phyloP scores from a whole-genome alignment of 495 filamentous ascomycete species.

The Trichoderma reesei region DNA sequence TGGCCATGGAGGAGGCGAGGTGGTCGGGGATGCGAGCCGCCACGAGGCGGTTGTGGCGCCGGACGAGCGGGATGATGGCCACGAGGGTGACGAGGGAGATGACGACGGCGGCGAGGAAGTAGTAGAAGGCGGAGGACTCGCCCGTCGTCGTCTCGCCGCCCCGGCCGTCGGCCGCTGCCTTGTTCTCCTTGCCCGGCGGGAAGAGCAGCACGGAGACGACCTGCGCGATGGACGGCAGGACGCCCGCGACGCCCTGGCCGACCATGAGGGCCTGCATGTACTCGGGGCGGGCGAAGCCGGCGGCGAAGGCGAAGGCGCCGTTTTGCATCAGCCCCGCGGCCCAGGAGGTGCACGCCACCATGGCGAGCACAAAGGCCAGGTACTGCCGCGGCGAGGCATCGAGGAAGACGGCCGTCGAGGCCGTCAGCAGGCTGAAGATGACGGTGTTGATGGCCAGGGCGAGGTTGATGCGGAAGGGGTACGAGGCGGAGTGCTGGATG shows the following conservation, averaged over 20 bases:
- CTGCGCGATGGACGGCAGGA: conserved; percentile 78
- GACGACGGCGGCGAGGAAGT: conserved; percentile 79
- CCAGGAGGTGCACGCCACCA: conserved; percentile 68
- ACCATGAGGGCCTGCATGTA: conserved; percentile 97
- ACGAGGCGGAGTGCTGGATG: conserved; percentile 68
- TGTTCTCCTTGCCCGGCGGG: conserved; percentile 22
- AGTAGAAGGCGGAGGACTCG: conserved; percentile 66
- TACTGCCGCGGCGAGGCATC: conserved; percentile 52
- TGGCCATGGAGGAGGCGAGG: conserved; percentile 32
- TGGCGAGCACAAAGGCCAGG: conserved; percentile 69
- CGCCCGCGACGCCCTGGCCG: conserved; percentile 85
- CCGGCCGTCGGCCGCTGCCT: conserved; percentile 13
- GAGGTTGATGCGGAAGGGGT: conserved; percentile 32
- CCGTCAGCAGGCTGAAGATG: conserved; percentile 42
- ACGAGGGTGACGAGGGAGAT: conserved; percentile 50
- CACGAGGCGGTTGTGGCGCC: conserved; percentile 32
- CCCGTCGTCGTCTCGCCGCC: conserved; percentile 1
- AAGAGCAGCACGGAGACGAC: conserved; percentile 73
- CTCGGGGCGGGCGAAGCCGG: conserved; percentile 68
- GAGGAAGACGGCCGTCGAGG: conserved; percentile 63
- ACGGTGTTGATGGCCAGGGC: conserved; percentile 31
- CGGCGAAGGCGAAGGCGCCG: conserved; percentile 84
- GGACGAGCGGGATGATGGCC: conserved; percentile 40
- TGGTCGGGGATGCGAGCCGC: conserved; percentile 28
- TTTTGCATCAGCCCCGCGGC: conserved; percentile 86